These are phyloP conservation scores for Annulohypoxylon stygium DNA, from an alignment of 495 filamentous ascomycete species.

Conservation along the genomic window DNA sequence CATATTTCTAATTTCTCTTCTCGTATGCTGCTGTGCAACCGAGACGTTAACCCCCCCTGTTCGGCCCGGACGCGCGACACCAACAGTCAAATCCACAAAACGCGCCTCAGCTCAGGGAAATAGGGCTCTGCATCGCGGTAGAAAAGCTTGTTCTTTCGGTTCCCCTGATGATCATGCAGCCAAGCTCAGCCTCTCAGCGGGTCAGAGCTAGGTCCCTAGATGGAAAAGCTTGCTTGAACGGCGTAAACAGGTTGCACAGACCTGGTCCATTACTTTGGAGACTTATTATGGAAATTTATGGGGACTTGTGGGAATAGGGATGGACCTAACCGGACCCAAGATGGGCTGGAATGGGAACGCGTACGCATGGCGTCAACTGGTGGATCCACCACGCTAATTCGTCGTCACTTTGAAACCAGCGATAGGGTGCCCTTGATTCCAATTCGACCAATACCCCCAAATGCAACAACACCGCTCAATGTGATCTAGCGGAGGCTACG, in stretches of 20 bases:
- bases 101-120: conserved; percentile 12
- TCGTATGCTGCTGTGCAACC: conserved; percentile 21
- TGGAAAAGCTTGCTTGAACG: conserved; percentile 41
- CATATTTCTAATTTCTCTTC: conserved; percentile 36
- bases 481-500: conserved; percentile 23
- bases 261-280: conserved; percentile 13
- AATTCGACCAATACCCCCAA: conserved; percentile 17
- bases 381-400: conserved; percentile 23
- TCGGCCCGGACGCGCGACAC: conserved; percentile 21
- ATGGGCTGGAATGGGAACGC: conserved; percentile 11
- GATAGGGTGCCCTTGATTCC: neutral
- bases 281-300: conserved; percentile 3
- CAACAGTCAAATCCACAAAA: conserved; percentile 28
- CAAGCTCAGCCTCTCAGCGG: conserved; percentile 26
- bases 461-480: neutral
- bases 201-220: conserved; percentile 8
- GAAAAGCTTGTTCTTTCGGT: conserved; percentile 37
- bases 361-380: conserved; percentile 38
- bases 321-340: neutral
- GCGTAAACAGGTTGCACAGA: conserved; percentile 12
- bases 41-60: neutral
- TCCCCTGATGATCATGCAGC: conserved; percentile 36
- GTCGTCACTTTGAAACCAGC: conserved; percentile 12
- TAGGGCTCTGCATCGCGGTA: conserved; percentile 23
- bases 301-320: neutral